phyloP scores from a whole-genome alignment of 2,329 filamentous ascomycete species.

The Aspergillus sclerotialis region DNA sequence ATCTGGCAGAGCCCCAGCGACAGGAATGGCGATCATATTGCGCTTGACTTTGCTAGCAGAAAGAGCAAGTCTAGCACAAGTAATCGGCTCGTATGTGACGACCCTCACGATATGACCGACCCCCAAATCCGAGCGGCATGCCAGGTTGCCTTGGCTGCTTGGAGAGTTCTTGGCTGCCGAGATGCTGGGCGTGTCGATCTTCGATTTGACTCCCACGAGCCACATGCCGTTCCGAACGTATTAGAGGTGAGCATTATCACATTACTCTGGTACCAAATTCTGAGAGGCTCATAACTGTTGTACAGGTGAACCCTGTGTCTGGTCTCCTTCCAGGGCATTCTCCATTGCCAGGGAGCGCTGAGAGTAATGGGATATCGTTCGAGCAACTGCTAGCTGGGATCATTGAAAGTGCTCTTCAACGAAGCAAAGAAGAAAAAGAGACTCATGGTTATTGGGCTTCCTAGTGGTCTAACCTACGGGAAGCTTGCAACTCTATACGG shows the following conservation, averaged over 20 bases:
- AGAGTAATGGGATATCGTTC: slow-evolving; percentile 7
- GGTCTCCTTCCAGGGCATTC: slow-evolving; percentile 8
- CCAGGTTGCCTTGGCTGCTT: slow-evolving; percentile 8
- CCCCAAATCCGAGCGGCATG: slow-evolving; percentile 5
- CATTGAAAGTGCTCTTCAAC: slow-evolving; percentile 1
- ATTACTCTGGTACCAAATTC: neutral
- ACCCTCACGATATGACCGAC: slow-evolving; percentile 4
- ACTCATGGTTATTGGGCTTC: too few species aligned
- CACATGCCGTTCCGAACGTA: slow-evolving; percentile 4
- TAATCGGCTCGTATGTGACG: slow-evolving; percentile 1
- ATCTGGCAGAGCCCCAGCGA: slow-evolving; percentile 4
- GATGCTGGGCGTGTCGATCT: slow-evolving; percentile 13
- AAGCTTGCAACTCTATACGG: too few species aligned
- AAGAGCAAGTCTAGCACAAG: slow-evolving; percentile 3
- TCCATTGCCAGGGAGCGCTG: slow-evolving; percentile 3
- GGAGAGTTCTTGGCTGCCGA: slow-evolving; percentile 6
- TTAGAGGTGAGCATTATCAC: slow-evolving; percentile 6
- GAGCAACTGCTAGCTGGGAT: slow-evolving; percentile 4
- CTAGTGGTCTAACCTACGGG: too few species aligned
- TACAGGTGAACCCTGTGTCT: slow-evolving; percentile 9
- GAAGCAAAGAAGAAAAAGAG: too few species aligned
- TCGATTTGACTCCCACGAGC: slow-evolving; percentile 3
- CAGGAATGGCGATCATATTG: neutral
- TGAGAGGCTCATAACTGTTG: neutral
- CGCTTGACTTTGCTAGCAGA: slow-evolving; percentile 1